Evolutionary conservation across 768 basidiomycete genomes (phyloP).

Genomic region (Mycena vitilis): DNA sequence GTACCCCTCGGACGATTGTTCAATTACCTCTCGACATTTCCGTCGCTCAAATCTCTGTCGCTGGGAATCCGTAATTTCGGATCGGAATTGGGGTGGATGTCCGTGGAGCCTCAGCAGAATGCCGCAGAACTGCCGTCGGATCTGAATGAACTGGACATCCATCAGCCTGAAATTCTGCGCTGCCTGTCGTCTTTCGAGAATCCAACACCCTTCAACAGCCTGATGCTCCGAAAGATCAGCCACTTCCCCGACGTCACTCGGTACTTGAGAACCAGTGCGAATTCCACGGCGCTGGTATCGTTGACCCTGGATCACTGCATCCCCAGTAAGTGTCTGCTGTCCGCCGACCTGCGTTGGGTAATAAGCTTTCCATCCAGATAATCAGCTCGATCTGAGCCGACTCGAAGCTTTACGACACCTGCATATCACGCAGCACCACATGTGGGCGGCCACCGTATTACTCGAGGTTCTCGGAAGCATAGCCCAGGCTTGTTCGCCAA

Average conservation of each 20-base stretch:
- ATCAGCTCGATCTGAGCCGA: background rate
- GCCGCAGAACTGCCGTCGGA: background rate
- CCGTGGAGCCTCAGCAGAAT: background rate
- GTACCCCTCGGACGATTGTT: slow-evolving; percentile 1
- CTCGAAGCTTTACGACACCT: slow-evolving; percentile 2
- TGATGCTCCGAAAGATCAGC: background rate
- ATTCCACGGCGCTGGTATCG: background rate
- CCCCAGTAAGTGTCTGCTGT: background rate
- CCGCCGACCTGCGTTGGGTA: background rate
- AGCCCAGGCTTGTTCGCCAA: background rate
- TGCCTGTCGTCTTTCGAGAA: background rate
- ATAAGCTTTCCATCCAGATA: background rate
- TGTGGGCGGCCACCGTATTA: background rate
- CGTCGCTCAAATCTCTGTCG: slow-evolving; percentile 13
- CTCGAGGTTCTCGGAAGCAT: background rate
- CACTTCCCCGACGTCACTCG: background rate
- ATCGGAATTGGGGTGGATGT: slow-evolving; percentile 2
- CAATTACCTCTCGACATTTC: slow-evolving; percentile 1
- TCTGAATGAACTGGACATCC: slow-evolving; percentile 4
- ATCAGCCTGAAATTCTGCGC: background rate
- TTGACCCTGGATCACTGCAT: slow-evolving; percentile 4
- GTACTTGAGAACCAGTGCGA: background rate
- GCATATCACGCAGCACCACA: background rate
- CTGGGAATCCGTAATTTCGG: no score
- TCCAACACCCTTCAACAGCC: slow-evolving; percentile 1